Base-by-base conservation (phyloP, 1,284 basidiomycete species). In the Ganoderma boninense region DNA sequence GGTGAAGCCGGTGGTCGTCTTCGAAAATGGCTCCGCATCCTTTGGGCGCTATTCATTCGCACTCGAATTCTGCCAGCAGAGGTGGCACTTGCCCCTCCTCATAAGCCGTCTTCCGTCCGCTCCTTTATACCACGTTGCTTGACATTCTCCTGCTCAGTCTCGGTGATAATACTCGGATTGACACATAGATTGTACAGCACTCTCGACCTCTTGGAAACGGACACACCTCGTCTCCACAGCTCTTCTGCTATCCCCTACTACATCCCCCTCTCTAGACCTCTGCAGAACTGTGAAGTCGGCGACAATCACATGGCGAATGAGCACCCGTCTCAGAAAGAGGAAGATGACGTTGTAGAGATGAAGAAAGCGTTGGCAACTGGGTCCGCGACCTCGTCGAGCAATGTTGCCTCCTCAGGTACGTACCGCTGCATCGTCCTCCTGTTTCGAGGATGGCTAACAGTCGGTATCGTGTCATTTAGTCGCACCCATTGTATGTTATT, bases 401-500 rank as follows among this genome's bases (percentile, higher is more conserved):
- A 84, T 54, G 68, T 76, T 1, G 69, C 78, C 52, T 84, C 86
- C 62, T 77, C 86, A 52, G 76, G 87, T 88, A 74, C 54, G 82
- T 76, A 38, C 42, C 44, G 54, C 70, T 54, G n/a, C 32, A 57
- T 49, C 26, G 46, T 66, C 54, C 16, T 13, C 38, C 11, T 52
- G 49, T 16, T 49, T 46, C 38, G 18, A 46, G 38, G 64, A 44
- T 13, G 14, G 40, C 66, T 35, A 57, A 64, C 56, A 5, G 62
- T 56, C 5, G 18, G 49, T 35, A 60, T 26, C 0, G n/a, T 66
- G n/a, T 8, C 35, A 20, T 69, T n/a, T 80, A 89, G 91, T 92
- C 44, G 85, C 93, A 11, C 92, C 97, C 42, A 94, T 99, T 73
- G 73, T 94, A 70, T 95, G 93, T 78, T 99, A 99, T 82, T 99